Evolutionary conservation across 2,329 filamentous ascomycete genomes (phyloP).

Genomic region (Sodiomyces alkalinus): DNA sequence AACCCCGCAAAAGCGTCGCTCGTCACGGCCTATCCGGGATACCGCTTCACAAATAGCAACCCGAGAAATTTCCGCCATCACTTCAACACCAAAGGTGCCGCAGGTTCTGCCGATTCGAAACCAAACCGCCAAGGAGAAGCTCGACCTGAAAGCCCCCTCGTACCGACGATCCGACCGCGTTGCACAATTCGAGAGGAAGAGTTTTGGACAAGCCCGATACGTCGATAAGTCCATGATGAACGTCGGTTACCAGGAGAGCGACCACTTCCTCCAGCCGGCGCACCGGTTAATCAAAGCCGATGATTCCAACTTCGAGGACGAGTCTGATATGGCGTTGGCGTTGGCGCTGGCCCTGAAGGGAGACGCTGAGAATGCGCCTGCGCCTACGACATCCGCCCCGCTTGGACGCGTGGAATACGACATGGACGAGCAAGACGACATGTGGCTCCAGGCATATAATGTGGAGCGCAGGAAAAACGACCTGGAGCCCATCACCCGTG

Average conservation of each 20-base stretch:
- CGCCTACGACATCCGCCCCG: constrained; percentile 23
- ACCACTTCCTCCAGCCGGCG: constrained; percentile 69
- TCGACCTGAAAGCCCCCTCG: constrained; percentile 62
- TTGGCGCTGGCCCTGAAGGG: constrained; percentile 27
- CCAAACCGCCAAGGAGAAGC: constrained; percentile 64
- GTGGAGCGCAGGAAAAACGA: constrained; percentile 56
- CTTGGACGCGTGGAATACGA: constrained; percentile 91
- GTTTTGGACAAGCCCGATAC: constrained; percentile 72
- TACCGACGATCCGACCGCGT: constrained; percentile 71
- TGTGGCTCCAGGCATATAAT: constrained; percentile 85
- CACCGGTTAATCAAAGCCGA: constrained; percentile 51
- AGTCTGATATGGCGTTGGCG: constrained; percentile 29
- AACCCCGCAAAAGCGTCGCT: constrained; percentile 26
- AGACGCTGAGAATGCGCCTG: constrained; percentile 40
- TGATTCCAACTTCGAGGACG: constrained; percentile 44
- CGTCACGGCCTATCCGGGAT: constrained; percentile 33
- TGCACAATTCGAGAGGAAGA: constrained; percentile 68
- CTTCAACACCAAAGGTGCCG: constrained; percentile 35
- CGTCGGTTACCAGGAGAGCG: constrained; percentile 89
- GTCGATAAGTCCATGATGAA: constrained; percentile 95
- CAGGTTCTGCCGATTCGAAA: constrained; percentile 64
- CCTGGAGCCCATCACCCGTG: constrained; percentile 73
- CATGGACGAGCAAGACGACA: constrained; percentile 98
- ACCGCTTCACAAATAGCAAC: constrained; percentile 37
- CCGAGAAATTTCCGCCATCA: constrained; percentile 24